Conservation (phyloP, 805 yeast species). For the Candida railenensis region DNA sequence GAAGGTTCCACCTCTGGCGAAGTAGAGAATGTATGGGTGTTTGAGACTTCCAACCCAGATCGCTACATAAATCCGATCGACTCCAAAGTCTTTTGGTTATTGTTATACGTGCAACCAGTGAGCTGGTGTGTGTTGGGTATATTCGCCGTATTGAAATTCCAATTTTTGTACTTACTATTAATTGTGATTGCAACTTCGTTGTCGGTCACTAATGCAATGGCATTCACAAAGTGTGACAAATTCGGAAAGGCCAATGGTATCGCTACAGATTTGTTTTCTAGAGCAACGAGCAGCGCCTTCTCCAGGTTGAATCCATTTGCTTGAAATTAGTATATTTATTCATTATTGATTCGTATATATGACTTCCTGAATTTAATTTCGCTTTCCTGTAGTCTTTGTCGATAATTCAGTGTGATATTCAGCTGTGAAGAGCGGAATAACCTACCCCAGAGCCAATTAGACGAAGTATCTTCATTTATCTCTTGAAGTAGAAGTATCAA, state of each 20-base stretch:
- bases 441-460: too few relatives aligned
- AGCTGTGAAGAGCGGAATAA: too few relatives aligned
- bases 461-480: too few relatives aligned
- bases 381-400: background rate
- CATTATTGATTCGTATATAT: background rate
- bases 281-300: slow-evolving; percentile 47
- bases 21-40: slow-evolving; percentile 75
- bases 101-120: slow-evolving; percentile 72
- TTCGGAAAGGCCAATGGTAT: slow-evolving; percentile 79
- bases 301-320: slow-evolving; percentile 47
- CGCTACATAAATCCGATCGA: slow-evolving; percentile 86
- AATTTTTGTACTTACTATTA: slow-evolving; percentile 63
- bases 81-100: slow-evolving; percentile 82
- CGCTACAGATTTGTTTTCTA: slow-evolving; percentile 57
- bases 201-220: slow-evolving; percentile 80
- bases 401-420: background rate
- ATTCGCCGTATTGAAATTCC: slow-evolving; percentile 74
- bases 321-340: background rate
- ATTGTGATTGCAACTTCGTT: slow-evolving; percentile 68
- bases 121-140: slow-evolving; percentile 75
- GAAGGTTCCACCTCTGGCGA: slow-evolving; percentile 52
- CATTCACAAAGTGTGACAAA: slow-evolving; percentile 89
- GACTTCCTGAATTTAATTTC: background rate
- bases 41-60: slow-evolving; percentile 76
- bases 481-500: too few relatives aligned